These are phyloP conservation scores for Streptanthus diversifolius DNA, from an alignment of 345 rosid species.

Conservation along the genomic window DNA sequence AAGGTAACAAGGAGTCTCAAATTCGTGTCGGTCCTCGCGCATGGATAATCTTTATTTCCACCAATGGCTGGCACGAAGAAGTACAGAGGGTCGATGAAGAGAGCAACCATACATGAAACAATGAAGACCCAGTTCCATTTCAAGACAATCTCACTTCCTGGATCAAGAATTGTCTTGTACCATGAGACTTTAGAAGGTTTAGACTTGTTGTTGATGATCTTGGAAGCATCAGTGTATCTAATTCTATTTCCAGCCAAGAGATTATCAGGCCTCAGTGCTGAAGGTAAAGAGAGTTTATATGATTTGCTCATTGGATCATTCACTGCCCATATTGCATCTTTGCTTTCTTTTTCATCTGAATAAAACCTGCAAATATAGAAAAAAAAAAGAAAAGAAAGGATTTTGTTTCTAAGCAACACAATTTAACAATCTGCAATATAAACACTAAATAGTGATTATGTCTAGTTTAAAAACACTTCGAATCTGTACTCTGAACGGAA, in stretches of 20 bases:
- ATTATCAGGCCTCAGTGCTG: conserved; percentile 49
- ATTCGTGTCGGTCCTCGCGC: conserved; percentile 61
- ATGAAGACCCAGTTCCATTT: conserved; percentile 86
- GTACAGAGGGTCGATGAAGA: conserved; percentile 81
- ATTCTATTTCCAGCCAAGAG: conserved; percentile 43
- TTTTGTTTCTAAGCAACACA: not conserved
- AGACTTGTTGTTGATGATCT: conserved; percentile 41
- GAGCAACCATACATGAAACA: conserved; percentile 69
- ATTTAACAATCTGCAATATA: not conserved
- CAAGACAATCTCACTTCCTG: conserved; percentile 76
- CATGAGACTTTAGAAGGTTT: conserved; percentile 46
- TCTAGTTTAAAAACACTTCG: not conserved
- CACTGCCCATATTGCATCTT: conserved; percentile 44
- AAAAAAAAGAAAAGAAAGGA: not conserved
- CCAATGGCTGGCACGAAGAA: conserved; percentile 70
- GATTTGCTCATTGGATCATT: conserved; percentile 47
- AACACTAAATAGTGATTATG: not conserved
- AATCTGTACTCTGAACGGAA: not conserved
- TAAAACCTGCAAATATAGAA: conserved; percentile 56
- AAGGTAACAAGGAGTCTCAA: conserved; percentile 63
- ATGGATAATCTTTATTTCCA: conserved; percentile 35
- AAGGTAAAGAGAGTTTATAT: conserved; percentile 46
- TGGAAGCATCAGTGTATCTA: conserved; percentile 43
- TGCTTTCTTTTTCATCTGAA: conserved; percentile 50
- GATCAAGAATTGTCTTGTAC: conserved; percentile 76